Evolutionary conservation across 345 rosid species (phyloP).

Genomic region (Luvunga scandens): DNA sequence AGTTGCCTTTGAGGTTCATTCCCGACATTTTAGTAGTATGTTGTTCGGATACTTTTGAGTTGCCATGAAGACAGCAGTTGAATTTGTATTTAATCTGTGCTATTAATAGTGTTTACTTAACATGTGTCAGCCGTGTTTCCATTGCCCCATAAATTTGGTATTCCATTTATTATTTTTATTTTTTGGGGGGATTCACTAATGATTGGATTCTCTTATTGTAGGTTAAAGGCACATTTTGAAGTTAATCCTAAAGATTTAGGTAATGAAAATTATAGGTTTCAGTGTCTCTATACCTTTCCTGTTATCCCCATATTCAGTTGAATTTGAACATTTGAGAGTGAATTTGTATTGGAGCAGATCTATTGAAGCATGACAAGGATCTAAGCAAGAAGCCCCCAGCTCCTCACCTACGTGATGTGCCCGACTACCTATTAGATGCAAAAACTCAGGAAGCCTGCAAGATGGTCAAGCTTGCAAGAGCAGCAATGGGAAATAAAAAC

Average conservation of each 20-base stretch:
- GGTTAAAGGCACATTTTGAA: conserved; percentile 91
- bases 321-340: not conserved
- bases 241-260: conserved; percentile 82
- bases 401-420: conserved; percentile 69
- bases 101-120: not conserved
- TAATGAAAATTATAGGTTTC: conserved; percentile 8
- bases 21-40: not conserved
- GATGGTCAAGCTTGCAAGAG: conserved; percentile 76
- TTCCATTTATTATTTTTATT: not conserved
- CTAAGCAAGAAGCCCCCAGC: conserved; percentile 69
- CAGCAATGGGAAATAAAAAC: conserved; percentile 71
- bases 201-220: conserved; percentile 19
- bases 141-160: not conserved
- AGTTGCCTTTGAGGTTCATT: not conserved
- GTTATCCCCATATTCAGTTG: not conserved
- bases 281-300: not conserved
- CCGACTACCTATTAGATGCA: conserved; percentile 68
- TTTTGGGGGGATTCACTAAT: not conserved
- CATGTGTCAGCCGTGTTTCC: not conserved
- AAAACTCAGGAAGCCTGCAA: conserved; percentile 83
- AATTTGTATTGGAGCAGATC: conserved; percentile 41
- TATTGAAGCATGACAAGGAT: conserved; percentile 78
- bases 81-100: not conserved
- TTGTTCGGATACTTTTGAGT: not conserved
- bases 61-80: not conserved